Evolutionary conservation across 768 basidiomycete species (phyloP).

Genomic region (Chalciporus piperatus): DNA sequence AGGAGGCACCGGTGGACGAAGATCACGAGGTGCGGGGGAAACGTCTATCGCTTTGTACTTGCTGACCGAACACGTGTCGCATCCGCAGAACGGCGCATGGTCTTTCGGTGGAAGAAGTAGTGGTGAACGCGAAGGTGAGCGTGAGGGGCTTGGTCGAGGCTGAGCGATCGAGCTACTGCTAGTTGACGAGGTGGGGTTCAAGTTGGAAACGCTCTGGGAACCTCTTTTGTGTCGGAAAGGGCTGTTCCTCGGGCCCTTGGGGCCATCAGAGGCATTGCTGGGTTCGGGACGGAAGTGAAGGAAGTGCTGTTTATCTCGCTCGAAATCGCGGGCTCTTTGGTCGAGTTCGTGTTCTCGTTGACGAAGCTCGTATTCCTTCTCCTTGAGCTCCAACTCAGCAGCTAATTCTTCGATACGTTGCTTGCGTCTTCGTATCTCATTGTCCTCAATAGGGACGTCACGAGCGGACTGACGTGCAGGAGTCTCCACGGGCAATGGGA

Average conservation of each 20-base stretch:
- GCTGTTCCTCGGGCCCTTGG: constrained; percentile 24
- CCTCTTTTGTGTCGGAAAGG: constrained; percentile 29
- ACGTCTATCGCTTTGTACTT: constrained; percentile 46
- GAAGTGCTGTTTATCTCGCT: constrained; percentile 48
- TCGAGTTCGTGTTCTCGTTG: constrained; percentile 56
- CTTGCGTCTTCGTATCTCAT: constrained; percentile 32
- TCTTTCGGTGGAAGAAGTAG: constrained; percentile 27
- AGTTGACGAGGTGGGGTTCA: constrained; percentile 18
- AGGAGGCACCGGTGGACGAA: constrained; percentile 43
- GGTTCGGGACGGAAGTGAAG: constrained; percentile 33
- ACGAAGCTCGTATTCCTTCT: constrained; percentile 52
- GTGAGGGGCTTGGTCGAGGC: constrained; percentile 23
- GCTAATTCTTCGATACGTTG: constrained; percentile 49
- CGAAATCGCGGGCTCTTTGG: constrained; percentile 52
- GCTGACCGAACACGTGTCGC: constrained; percentile 57
- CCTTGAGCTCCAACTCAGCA: constrained; percentile 50
- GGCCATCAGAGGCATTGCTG: constrained; percentile 28
- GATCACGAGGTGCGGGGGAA: constrained; percentile 29
- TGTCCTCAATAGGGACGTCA: constrained; percentile 20
- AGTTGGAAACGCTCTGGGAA: constrained; percentile 29
- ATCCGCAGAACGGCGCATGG: constrained; percentile 67
- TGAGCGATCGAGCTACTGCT: constrained; percentile 1
- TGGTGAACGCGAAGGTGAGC: constrained; percentile 29
- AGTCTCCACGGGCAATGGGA: constrained; percentile 24
- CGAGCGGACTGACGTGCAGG: constrained; percentile 12